A percentile compares a stretch with the other conserved stretches of the same genome.
Conservation (phyloP, 305 asterid species). For the Andrographis paniculata region DNA sequence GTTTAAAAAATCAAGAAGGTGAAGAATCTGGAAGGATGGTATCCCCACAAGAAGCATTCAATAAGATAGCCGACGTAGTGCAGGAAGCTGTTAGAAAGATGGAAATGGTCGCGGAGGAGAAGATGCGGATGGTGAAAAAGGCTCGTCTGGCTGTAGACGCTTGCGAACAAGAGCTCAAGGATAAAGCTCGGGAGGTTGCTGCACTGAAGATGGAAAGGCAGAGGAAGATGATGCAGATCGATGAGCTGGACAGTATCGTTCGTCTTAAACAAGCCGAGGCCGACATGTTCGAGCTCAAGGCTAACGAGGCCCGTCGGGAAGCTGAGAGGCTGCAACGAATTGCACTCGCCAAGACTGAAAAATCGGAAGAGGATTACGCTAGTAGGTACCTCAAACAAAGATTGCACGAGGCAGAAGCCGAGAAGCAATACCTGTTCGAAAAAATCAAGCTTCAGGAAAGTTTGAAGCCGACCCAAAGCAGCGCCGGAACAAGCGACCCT, state of each 20-base stretch:
- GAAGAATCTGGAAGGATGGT: slow-evolving; percentile 49
- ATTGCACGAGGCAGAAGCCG: slow-evolving; percentile 66
- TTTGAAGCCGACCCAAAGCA: slow-evolving; percentile 48
- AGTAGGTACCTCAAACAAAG: slow-evolving; percentile 66
- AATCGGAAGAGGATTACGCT: slow-evolving; percentile 63
- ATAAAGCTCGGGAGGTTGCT: slow-evolving; percentile 55
- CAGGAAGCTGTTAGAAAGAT: slow-evolving; percentile 76
- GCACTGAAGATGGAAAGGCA: slow-evolving; percentile 56
- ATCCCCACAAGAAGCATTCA: slow-evolving; percentile 75
- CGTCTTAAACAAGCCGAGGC: slow-evolving; percentile 78
- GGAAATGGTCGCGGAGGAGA: slow-evolving; percentile 73
- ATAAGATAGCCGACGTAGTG: slow-evolving; percentile 65
- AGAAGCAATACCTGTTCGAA: slow-evolving; percentile 57
- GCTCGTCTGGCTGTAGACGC: slow-evolving; percentile 55
- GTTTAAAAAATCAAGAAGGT: slow-evolving; percentile 39
- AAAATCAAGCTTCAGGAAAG: slow-evolving; percentile 67
- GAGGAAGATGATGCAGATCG: slow-evolving; percentile 58
- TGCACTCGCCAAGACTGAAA: slow-evolving; percentile 53
- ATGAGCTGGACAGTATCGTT: slow-evolving; percentile 63
- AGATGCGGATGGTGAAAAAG: slow-evolving; percentile 62
- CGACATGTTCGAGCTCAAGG: slow-evolving; percentile 63
- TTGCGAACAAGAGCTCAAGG: slow-evolving; percentile 69
- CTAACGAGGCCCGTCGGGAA: slow-evolving; percentile 65
- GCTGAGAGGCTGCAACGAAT: slow-evolving; percentile 66
- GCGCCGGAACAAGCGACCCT: slow-evolving; percentile 45